phyloP scores from a whole-genome alignment of 345 rosid species.

The Brassica napus region Da-Ae NC_063436.1:12367501-12368000 shows the following conservation, averaged over 20 bases:
- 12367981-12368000: neutral
- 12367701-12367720: too few species aligned
- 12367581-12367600: slow-evolving; percentile 34
- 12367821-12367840: neutral
- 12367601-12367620: slow-evolving; percentile 13
- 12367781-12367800: neutral
- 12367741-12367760: neutral
- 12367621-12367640: slow-evolving; percentile 44
- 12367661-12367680: slow-evolving; percentile 15
- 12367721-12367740: too few species aligned
- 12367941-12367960: too few species aligned
- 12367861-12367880: neutral
- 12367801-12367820: too few species aligned
- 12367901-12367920: neutral
- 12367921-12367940: too few species aligned
- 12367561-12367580: slow-evolving; percentile 40
- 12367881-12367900: neutral
- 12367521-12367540: slow-evolving; percentile 39
- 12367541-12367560: slow-evolving; percentile 45
- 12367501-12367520: neutral
- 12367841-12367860: neutral
- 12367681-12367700: neutral
- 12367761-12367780: neutral
- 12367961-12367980: too few species aligned
- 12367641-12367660: slow-evolving; percentile 31